Base-by-base conservation (phyloP, 495 filamentous ascomycete genomes). In the Aspergillus leporis region DNA sequence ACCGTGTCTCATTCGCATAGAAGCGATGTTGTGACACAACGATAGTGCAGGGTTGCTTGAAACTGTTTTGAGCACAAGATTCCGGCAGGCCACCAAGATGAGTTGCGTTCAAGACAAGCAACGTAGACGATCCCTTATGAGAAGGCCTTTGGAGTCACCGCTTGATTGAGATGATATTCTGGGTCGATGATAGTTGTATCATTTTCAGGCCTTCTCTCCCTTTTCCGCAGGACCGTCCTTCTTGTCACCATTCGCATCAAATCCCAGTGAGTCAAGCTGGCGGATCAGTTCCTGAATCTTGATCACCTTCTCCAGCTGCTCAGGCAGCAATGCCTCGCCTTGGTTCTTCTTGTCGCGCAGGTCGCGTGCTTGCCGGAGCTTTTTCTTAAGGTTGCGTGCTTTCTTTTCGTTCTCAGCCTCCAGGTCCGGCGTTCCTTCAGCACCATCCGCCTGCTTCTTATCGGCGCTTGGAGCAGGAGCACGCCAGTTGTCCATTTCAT, bases 281-380 rank as follows among this genome's bases (percentile, higher is more conserved):
- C 92, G 82, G 53, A 96, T 87, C 19, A 99, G 81, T 74, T 97
- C 94, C 51, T 91, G 90, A 67, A 99, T 95, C 73, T 93, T 96
- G 67, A 96, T 94, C 47, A 99, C 89, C 77, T 99, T 99, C 59
- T 92, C 93, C 53, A 98, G 87, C 76, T 99, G 95, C 74, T 99
- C 95, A 0, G 95, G 95, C 14, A 96, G 77, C 60, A 99, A 72
- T 0, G 80, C 76, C 61, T 89, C 87, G 23, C 94, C 95, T 38
- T 85, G 83, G 22, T 96, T 90, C 74, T 97, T 96, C 80, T 96
- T 97, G 65, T 86, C 88, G 66, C 89, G 88, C 43, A 99, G 76
- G 1, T 98, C 94, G 61, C 88, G 88, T 3, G 94, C 94, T 70
- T 98, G 95, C 58, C 90, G 85, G 38, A 99, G 81, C 70, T 98